These are phyloP conservation scores for Suhomyces sp. DNA, from an alignment of 805 yeast species.

Conservation along the genomic window DNA sequence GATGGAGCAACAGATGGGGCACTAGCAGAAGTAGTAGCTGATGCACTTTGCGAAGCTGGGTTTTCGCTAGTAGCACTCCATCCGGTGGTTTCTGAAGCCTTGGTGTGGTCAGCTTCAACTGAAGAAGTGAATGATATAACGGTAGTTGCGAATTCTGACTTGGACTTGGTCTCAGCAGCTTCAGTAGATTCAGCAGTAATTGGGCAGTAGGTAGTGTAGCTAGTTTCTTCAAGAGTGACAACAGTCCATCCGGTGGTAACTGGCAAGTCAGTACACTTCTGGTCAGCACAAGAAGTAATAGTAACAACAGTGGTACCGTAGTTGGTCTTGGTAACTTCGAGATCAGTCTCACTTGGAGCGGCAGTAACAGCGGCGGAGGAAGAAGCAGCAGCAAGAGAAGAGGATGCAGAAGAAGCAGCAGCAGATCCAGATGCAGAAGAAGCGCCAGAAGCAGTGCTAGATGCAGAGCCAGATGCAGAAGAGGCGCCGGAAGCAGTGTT, in stretches of 20 bases:
- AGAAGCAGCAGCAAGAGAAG: slow-evolving; percentile 21
- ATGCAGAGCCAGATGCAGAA: background rate
- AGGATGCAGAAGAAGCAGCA: slow-evolving; percentile 25
- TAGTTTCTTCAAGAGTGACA: slow-evolving; percentile 28
- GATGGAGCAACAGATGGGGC: slow-evolving; percentile 8
- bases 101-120: background rate
- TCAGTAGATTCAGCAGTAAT: slow-evolving; percentile 9
- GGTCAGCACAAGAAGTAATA: slow-evolving; percentile 33
- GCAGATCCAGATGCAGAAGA: slow-evolving; percentile 32
- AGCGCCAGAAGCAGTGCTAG: slow-evolving; percentile 18
- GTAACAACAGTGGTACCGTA: slow-evolving; percentile 28
- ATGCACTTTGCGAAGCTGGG: background rate
- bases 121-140: background rate
- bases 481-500: background rate
- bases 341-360: slow-evolving; percentile 24
- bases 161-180: slow-evolving; percentile 1
- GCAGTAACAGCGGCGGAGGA: slow-evolving; percentile 21
- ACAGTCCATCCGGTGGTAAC: slow-evolving; percentile 37
- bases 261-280: slow-evolving; percentile 22
- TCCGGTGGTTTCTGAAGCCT: background rate
- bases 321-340: slow-evolving; percentile 19
- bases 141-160: background rate
- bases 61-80: slow-evolving; percentile 4
- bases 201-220: slow-evolving; percentile 37
- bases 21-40: slow-evolving; percentile 3